A percentile compares a stretch with the other conserved stretches of the same genome.
These are phyloP conservation scores for Coemansia sp. DNA, from an alignment of 192 early-diverging fungal genomes.

Conservation along the genomic window DNA sequence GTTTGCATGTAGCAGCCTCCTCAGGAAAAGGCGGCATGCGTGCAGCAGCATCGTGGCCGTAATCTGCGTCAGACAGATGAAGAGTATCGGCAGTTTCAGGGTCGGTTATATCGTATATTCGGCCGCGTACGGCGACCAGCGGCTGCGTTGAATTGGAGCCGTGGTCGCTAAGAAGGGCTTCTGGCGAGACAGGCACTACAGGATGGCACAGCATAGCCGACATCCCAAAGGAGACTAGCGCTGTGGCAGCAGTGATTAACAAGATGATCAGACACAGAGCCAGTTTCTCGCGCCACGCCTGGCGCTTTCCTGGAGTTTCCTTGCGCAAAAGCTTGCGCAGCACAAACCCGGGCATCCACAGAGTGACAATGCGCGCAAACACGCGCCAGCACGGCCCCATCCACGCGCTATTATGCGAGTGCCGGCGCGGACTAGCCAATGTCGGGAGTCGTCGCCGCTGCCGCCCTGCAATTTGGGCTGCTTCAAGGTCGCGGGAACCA, in stretches of 20 bases:
- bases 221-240: conserved; percentile 34
- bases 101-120: conserved; percentile 35
- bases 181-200: conserved; percentile 22
- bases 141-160: conserved; percentile 11
- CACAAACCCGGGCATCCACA: conserved; percentile 65
- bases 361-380: conserved; percentile 64
- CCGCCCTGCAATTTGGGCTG: conserved; percentile 1
- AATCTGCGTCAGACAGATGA: conserved; percentile 11
- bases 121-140: conserved; percentile 32
- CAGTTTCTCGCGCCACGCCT: conserved; percentile 83
- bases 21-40: conserved; percentile 46
- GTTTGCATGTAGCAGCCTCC: conserved; percentile 17
- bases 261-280: conserved; percentile 79
- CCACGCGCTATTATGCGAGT: conserved; percentile 36
- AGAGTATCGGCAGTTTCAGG: conserved; percentile 1
- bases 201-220: conserved; percentile 45
- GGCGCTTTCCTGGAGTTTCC: conserved; percentile 62
- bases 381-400: conserved; percentile 59
- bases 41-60: conserved; percentile 57
- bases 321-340: conserved; percentile 55
- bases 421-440: conserved; percentile 18
- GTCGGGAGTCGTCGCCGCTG: not conserved
- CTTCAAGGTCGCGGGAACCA: not conserved
- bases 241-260: conserved; percentile 31
- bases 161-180: conserved; percentile 18